Conservation (phyloP, 1,284 basidiomycete species). For the Xanthoconium separans region DNA sequence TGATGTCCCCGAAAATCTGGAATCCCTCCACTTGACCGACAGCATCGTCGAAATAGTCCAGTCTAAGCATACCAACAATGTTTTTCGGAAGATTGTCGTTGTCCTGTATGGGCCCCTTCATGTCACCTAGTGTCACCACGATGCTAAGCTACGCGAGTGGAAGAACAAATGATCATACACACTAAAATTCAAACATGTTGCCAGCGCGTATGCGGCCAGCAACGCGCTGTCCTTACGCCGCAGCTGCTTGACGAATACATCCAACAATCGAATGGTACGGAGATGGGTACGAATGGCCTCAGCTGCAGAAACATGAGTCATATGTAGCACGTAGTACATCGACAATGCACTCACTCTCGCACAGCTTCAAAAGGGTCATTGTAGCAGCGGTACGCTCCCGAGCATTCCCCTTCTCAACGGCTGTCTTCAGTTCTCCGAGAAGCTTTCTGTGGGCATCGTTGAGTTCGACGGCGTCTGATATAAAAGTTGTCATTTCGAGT, state of each 20-base stretch:
- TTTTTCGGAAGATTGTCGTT: slow-evolving; percentile 11
- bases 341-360: background rate
- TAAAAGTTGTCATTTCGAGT: background rate
- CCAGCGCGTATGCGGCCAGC: slow-evolving; percentile 12
- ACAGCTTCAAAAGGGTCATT: slow-evolving; percentile 14
- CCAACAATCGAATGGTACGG: background rate
- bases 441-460: background rate
- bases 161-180: background rate
- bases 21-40: slow-evolving; percentile 29
- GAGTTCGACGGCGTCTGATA: slow-evolving; percentile 11
- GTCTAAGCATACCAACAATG: slow-evolving; percentile 22
- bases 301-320: background rate
- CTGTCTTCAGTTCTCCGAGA: slow-evolving; percentile 11
- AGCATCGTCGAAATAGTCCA: slow-evolving; percentile 30
- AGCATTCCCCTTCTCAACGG: background rate
- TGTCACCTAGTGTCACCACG: slow-evolving; percentile 12
- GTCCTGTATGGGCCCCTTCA: slow-evolving; percentile 9
- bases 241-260: slow-evolving; percentile 6
- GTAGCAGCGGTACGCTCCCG: slow-evolving; percentile 22
- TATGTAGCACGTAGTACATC: background rate
- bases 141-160: background rate
- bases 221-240: slow-evolving; percentile 7
- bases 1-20: slow-evolving; percentile 26
- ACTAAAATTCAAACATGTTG: slow-evolving; percentile 7
- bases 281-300: background rate